Conservation (phyloP, 176 grass and related monocot genomes). For the Alloteropsis semialata region DNA sequence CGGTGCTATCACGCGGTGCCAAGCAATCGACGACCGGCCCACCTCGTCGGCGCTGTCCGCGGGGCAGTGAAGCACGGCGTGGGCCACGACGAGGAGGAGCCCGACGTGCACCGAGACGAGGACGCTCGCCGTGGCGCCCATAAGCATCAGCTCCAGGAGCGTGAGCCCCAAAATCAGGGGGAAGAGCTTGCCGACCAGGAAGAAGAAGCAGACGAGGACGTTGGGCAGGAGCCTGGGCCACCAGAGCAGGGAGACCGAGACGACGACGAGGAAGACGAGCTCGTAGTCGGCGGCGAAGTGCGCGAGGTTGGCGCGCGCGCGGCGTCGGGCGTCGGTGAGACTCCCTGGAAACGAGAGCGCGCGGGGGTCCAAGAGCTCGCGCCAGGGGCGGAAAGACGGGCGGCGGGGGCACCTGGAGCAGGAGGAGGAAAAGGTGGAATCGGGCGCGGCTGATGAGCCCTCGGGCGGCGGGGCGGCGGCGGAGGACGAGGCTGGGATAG, state of each 20-base stretch:
- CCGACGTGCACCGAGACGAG: slow-evolving; percentile 57
- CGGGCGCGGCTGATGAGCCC: slow-evolving; percentile 40
- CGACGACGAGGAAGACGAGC: slow-evolving; percentile 44
- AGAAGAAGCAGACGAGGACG: slow-evolving; percentile 55
- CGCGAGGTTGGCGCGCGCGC: slow-evolving; percentile 56
- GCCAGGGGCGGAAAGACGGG: slow-evolving; percentile 44
- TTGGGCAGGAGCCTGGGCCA: slow-evolving; percentile 63
- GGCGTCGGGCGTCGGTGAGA: slow-evolving; percentile 36
- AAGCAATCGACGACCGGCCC: not conserved
- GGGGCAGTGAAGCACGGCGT: slow-evolving; percentile 51
- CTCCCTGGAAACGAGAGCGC: slow-evolving; percentile 40
- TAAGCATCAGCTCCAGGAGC: slow-evolving; percentile 50
- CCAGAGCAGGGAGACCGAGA: slow-evolving; percentile 71
- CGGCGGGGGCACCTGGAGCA: not conserved
- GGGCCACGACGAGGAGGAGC: slow-evolving; percentile 40
- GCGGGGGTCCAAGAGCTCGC: slow-evolving; percentile 45
- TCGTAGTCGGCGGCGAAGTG: slow-evolving; percentile 80
- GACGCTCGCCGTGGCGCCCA: slow-evolving; percentile 50
- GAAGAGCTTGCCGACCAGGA: slow-evolving; percentile 33
- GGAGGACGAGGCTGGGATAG: slow-evolving; percentile 55
- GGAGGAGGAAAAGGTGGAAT: slow-evolving; percentile 72
- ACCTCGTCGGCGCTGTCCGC: slow-evolving; percentile 43
- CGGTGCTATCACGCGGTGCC: too few relatives aligned
- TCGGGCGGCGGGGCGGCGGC: not conserved
- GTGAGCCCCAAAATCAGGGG: slow-evolving; percentile 38